phyloP scores from a whole-genome alignment of 306 rosid species.

The Comarum palustre region DNA sequence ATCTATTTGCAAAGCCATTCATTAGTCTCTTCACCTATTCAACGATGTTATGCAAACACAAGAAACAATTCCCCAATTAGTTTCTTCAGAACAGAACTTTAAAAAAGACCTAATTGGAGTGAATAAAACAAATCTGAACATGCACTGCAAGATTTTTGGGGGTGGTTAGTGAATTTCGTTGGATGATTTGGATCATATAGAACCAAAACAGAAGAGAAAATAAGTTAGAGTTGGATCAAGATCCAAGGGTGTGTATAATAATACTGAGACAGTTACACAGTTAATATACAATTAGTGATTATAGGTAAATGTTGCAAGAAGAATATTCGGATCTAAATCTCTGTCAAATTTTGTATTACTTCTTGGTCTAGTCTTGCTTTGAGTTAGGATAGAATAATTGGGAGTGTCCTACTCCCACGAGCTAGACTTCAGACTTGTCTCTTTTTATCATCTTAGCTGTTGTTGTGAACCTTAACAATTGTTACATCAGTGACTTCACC shows the following conservation, averaged over 20 bases:
- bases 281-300: background rate
- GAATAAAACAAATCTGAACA: background rate
- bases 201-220: background rate
- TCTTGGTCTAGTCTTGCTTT: background rate
- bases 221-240: conserved; percentile 10
- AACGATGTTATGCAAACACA: background rate
- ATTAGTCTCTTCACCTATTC: background rate
- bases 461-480: background rate
- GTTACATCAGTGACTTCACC: conserved; percentile 6
- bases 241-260: conserved; percentile 4
- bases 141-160: background rate
- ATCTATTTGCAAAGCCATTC: no score
- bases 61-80: background rate
- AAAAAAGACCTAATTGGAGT: background rate
- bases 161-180: background rate
- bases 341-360: background rate
- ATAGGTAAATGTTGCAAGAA: background rate
- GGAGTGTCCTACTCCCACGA: conserved; percentile 16
- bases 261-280: background rate
- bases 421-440: conserved; percentile 4
- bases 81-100: background rate
- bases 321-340: conserved; percentile 4
- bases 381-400: background rate
- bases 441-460: background rate
- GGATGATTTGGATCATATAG: conserved; percentile 6